Evolutionary conservation across 257 asterid species (phyloP).

Genomic region (Nicotiana obtusifolia): DNA sequence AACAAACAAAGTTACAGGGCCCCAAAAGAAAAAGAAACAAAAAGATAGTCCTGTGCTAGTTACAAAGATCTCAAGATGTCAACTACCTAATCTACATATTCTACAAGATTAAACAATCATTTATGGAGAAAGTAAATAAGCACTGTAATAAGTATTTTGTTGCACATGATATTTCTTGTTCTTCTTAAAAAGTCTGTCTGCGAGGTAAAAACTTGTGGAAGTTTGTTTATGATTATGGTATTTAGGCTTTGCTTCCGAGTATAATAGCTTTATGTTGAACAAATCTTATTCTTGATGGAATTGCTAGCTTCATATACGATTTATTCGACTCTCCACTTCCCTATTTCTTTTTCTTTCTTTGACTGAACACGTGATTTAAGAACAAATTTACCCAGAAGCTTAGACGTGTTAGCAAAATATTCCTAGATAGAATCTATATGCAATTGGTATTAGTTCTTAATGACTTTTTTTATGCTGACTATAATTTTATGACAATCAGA

Average conservation of each 20-base stretch:
- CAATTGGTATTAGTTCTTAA: background rate
- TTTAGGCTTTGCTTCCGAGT: background rate
- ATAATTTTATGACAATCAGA: background rate
- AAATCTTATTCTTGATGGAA: slow-evolving; percentile 3
- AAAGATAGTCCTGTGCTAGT: no score
- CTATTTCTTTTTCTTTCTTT: background rate
- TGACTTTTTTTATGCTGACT: background rate
- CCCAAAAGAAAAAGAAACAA: no score
- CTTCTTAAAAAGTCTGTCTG: background rate
- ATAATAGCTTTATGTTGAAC: background rate
- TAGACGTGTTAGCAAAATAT: background rate
- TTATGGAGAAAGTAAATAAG: background rate
- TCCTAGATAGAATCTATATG: slow-evolving; percentile 1
- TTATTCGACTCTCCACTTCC: background rate
- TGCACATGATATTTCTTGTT: background rate
- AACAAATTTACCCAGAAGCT: background rate
- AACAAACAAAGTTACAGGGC: no score
- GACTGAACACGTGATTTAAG: background rate
- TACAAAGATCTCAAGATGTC: no score
- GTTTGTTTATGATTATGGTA: background rate
- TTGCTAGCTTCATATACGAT: background rate
- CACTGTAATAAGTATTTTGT: background rate
- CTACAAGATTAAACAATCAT: background rate
- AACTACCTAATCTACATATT: no score
- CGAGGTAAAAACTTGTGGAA: background rate